phyloP scores from a whole-genome alignment of 108 stramenopile genomes.

The Nitzschia sp. region DNA sequence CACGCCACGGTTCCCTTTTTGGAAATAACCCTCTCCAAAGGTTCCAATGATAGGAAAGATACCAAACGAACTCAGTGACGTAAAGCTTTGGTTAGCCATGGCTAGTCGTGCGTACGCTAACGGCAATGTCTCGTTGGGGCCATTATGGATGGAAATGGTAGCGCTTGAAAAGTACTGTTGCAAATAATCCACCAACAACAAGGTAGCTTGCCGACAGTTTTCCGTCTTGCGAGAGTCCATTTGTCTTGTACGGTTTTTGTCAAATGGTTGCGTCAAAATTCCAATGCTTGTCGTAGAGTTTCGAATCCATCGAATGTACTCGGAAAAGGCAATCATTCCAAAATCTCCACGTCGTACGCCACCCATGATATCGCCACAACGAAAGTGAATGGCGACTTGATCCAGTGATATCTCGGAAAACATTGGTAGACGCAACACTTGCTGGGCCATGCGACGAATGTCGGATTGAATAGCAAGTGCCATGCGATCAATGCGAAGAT shows the following conservation, averaged over 20 bases:
- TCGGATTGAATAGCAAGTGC: slow-evolving; percentile 3
- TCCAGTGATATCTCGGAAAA: slow-evolving; percentile 12
- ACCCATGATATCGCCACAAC: slow-evolving; percentile 28
- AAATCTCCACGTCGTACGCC: neutral
- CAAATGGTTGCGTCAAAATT: slow-evolving; percentile 24
- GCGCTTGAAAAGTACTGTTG: slow-evolving; percentile 24
- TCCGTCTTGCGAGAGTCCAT: neutral
- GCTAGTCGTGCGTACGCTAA: slow-evolving; percentile 34
- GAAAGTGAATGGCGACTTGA: slow-evolving; percentile 34
- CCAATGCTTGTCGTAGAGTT: slow-evolving; percentile 7
- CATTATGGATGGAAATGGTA: slow-evolving; percentile 32
- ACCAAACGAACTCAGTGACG: slow-evolving; percentile 19
- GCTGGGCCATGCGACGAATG: neutral
- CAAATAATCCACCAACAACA: slow-evolving; percentile 24
- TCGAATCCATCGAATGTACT: slow-evolving; percentile 12
- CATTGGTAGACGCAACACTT: neutral
- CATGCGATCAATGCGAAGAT: slow-evolving; percentile 16
- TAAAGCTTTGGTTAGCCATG: slow-evolving; percentile 26
- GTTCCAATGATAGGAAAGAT: slow-evolving; percentile 39
- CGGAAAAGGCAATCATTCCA: slow-evolving; percentile 13
- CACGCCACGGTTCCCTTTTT: neutral
- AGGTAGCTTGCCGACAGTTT: neutral
- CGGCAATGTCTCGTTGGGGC: slow-evolving; percentile 29
- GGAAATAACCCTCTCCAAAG: slow-evolving; percentile 37
- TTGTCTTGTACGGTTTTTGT: neutral